Evolutionary conservation across 2,329 filamentous ascomycete species (phyloP).

Genomic region (Aspergillus neoniger): DNA sequence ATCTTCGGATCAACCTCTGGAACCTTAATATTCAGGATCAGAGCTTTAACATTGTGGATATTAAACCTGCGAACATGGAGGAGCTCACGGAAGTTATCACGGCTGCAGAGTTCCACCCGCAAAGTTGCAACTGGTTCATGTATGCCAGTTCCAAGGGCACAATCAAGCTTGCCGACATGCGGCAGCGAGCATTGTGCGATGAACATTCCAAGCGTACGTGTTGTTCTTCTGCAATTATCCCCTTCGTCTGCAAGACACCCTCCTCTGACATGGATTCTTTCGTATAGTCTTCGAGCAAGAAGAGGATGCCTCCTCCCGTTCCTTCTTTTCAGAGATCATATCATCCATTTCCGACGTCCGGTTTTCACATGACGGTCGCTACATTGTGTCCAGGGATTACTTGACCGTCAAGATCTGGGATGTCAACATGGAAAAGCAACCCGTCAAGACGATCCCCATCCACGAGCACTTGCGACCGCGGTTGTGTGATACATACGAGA

Average conservation of each 20-base stretch:
- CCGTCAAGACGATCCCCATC: constrained; percentile 97
- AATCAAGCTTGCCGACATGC: constrained; percentile 98
- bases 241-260: neutral
- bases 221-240: constrained; percentile 20
- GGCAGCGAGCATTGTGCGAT: constrained; percentile 93
- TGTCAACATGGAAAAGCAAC: constrained; percentile 97
- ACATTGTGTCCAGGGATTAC: constrained; percentile 97
- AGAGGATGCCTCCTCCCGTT: constrained; percentile 93
- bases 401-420: constrained; percentile 99
- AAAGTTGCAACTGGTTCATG: constrained; percentile 99
- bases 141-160: constrained; percentile 99
- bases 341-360: constrained; percentile 98
- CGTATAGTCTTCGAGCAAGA: constrained; percentile 92
- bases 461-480: constrained; percentile 94
- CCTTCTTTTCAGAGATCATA: constrained; percentile 99
- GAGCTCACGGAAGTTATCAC: constrained; percentile 99
- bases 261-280: constrained; percentile 16
- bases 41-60: constrained; percentile 99
- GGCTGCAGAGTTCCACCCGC: constrained; percentile 93
- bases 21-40: constrained; percentile 99
- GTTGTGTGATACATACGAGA: constrained; percentile 97
- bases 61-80: constrained; percentile 99
- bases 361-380: constrained; percentile 93
- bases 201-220: constrained; percentile 88
- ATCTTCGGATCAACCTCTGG: constrained; percentile 97